A percentile compares a stretch with the other conserved stretches of the same genome.
Evolutionary conservation across 2,329 filamentous ascomycete species (phyloP).

Genomic region (Sporothrix protearum): DNA sequence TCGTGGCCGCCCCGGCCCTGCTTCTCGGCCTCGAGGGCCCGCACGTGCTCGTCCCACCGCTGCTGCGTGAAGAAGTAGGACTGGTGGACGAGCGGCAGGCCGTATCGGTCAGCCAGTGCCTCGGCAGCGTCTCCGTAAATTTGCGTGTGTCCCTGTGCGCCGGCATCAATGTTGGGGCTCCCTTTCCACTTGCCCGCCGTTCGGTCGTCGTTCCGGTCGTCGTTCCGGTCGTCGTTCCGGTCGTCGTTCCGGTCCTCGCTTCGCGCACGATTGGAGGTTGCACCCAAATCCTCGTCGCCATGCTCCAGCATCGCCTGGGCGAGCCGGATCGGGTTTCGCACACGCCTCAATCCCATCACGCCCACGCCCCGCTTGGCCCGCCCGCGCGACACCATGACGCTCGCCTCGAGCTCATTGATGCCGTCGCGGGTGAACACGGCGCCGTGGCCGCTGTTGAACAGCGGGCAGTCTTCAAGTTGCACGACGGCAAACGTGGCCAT

Average conservation of each 20-base stretch:
- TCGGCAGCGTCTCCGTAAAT: conserved; percentile 62
- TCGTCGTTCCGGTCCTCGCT: not conserved
- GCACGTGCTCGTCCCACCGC: conserved; percentile 66
- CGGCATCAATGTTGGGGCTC: conserved; percentile 14
- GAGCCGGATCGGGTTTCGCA: conserved; percentile 76
- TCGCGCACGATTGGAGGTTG: not conserved
- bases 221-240: not conserved
- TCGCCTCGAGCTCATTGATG: conserved; percentile 80
- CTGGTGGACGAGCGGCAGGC: conserved; percentile 64
- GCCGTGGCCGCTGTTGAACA: conserved; percentile 82
- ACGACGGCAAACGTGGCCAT: conserved; percentile 71
- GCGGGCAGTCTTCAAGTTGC: conserved; percentile 71
- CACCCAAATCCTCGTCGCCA: conserved; percentile 56
- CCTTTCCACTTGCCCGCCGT: not conserved
- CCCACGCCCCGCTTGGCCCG: conserved; percentile 73
- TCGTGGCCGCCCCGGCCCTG: conserved; percentile 35
- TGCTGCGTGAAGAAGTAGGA: conserved; percentile 75
- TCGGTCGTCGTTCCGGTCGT: conserved; percentile 49
- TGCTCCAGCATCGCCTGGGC: conserved; percentile 67
- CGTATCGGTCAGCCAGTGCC: conserved; percentile 62
- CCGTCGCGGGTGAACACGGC: conserved; percentile 84
- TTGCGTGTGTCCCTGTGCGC: conserved; percentile 50
- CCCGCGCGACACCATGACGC: conserved; percentile 76
- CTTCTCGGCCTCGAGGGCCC: conserved; percentile 48
- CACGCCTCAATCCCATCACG: conserved; percentile 66